These are phyloP conservation scores for Monilinia vaccinii-corymbosi DNA, from an alignment of 2,329 filamentous ascomycete genomes.

Conservation along the genomic window DNA sequence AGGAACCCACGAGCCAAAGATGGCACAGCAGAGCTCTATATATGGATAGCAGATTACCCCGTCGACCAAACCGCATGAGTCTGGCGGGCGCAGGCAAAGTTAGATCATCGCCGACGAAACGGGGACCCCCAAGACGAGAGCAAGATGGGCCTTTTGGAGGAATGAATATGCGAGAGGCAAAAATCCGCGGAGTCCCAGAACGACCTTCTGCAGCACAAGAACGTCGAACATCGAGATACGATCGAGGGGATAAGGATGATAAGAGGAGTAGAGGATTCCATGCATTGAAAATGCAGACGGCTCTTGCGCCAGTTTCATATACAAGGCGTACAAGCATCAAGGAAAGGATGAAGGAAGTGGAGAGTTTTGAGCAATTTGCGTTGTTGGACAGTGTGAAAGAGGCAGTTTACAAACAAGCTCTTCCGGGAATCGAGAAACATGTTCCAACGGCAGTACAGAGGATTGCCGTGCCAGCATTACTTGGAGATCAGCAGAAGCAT, in stretches of 20 bases:
- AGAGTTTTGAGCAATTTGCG: constrained; percentile 73
- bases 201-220: constrained; percentile 24
- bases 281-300: constrained; percentile 88
- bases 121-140: constrained; percentile 31
- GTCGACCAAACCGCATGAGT: constrained; percentile 23
- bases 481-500: constrained; percentile 42
- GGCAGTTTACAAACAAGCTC: constrained; percentile 62
- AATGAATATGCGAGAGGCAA: constrained; percentile 46
- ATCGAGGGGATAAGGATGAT: constrained; percentile 11
- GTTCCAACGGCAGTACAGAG: constrained; percentile 83
- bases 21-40: constrained; percentile 19
- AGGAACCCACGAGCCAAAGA: constrained; percentile 36
- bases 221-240: constrained; percentile 9
- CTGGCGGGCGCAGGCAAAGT: constrained; percentile 21
- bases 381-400: constrained; percentile 63
- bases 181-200: constrained; percentile 34
- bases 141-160: constrained; percentile 46
- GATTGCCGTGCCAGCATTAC: constrained; percentile 74
- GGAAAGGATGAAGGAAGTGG: constrained; percentile 53
- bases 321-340: constrained; percentile 47
- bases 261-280: constrained; percentile 44
- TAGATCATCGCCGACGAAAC: constrained; percentile 9
- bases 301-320: constrained; percentile 70
- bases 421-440: constrained; percentile 65
- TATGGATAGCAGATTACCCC: constrained; percentile 9